These are phyloP conservation scores for Pinguiococcus pyrenoidosus DNA, from an alignment of 108 stramenopile genomes.

Conservation along the genomic window DNA sequence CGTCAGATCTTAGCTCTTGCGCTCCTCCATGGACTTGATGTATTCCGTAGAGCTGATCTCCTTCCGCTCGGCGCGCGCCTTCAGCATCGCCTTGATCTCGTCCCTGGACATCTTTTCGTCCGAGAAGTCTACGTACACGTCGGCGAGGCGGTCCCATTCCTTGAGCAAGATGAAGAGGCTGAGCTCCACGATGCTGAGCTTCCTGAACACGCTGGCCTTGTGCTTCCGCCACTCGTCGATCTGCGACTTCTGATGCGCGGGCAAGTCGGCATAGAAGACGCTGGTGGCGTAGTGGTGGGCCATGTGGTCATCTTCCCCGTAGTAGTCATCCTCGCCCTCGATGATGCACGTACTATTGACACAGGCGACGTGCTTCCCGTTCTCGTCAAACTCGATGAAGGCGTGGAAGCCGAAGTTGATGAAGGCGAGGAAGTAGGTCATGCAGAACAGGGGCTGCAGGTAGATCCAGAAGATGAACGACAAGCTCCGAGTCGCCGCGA, in stretches of 20 bases:
- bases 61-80: no score
- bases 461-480: constrained; percentile 12
- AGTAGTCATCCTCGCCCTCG: constrained; percentile 5
- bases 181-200: constrained; percentile 2
- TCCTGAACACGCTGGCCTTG: not conserved
- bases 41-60: no score
- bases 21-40: no score
- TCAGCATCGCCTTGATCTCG: no score
- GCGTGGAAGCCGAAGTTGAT: constrained; percentile 11
- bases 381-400: constrained; percentile 6
- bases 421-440: constrained; percentile 12
- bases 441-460: constrained; percentile 8
- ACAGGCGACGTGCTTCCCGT: not conserved
- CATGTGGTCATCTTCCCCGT: constrained; percentile 16
- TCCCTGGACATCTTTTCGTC: no score
- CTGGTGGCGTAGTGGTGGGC: constrained; percentile 8
- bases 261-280: constrained; percentile 4
- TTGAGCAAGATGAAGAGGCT: constrained; percentile 1
- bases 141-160: constrained; percentile 2
- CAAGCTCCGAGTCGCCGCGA: constrained; percentile 1
- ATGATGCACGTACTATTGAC: constrained; percentile 1
- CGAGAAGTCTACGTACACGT: no score
- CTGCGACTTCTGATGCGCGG: constrained; percentile 4
- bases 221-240: not conserved
- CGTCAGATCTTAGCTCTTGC: no score